phyloP scores from a whole-genome alignment of 768 basidiomycete genomes.

The Pisolithus orientalis region DNA sequence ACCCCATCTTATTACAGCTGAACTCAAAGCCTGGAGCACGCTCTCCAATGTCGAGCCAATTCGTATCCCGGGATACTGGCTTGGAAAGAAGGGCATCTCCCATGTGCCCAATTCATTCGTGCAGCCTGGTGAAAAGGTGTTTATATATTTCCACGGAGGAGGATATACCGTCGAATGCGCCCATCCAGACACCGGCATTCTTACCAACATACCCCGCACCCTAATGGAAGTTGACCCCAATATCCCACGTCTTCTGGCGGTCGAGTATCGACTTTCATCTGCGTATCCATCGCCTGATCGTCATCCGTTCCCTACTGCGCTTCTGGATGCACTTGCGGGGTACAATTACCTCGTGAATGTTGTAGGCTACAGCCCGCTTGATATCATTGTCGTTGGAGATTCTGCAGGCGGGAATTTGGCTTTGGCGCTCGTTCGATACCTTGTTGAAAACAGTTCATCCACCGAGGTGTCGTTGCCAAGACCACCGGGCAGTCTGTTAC shows the following conservation, averaged over 20 bases:
- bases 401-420: constrained; percentile 76
- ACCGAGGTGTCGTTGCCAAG: constrained; percentile 29
- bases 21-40: constrained; percentile 20
- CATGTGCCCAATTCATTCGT: constrained; percentile 31
- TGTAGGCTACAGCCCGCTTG: constrained; percentile 47
- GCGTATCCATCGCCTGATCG: constrained; percentile 33
- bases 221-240: constrained; percentile 39
- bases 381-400: constrained; percentile 68
- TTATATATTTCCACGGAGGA: constrained; percentile 61
- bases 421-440: constrained; percentile 54
- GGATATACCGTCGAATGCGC: constrained; percentile 50
- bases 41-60: constrained; percentile 34
- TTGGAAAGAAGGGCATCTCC: constrained; percentile 35
- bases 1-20: constrained; percentile 25
- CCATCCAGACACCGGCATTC: constrained; percentile 39
- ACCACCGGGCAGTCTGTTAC: constrained; percentile 42
- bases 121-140: constrained; percentile 47
- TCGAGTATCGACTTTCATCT: constrained; percentile 70
- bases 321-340: constrained; percentile 69
- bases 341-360: constrained; percentile 62
- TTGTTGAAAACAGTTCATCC: constrained; percentile 41
- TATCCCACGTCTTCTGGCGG: constrained; percentile 45
- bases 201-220: constrained; percentile 37
- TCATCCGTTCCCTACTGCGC: constrained; percentile 67
- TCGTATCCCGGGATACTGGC: constrained; percentile 54